phyloP scores from a whole-genome alignment of 2,329 filamentous ascomycete species.

The Nannizziopsis arthrosporioides region DNA sequence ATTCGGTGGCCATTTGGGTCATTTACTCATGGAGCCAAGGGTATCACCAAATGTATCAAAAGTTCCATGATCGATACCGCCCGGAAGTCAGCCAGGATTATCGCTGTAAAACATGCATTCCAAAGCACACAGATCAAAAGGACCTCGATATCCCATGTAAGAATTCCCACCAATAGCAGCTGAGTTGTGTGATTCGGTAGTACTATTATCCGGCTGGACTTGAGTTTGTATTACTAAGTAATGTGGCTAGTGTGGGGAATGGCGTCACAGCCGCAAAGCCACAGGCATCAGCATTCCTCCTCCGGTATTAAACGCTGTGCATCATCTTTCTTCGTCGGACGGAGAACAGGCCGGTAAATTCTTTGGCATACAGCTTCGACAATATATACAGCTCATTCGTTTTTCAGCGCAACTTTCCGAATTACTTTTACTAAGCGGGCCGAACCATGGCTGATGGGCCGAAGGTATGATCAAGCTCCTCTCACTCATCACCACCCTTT shows the following conservation, averaged over 20 bases:
- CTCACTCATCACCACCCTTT: neutral
- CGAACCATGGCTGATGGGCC: conserved; percentile 9
- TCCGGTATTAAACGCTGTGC: neutral
- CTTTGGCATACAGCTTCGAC: neutral
- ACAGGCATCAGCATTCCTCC: conserved; percentile 1
- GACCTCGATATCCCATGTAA: too few species aligned
- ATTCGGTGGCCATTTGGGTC: conserved; percentile 31
- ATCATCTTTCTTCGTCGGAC: neutral
- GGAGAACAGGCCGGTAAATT: neutral
- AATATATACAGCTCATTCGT: neutral
- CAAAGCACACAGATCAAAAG: too few species aligned
- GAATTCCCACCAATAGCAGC: too few species aligned
- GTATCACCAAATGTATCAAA: neutral
- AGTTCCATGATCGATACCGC: conserved; percentile 3
- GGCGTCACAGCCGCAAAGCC: conserved; percentile 9
- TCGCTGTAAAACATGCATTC: too few species aligned
- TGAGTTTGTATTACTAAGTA: neutral
- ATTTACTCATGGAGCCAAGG: neutral
- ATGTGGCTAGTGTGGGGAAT: neutral
- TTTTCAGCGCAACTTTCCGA: neutral
- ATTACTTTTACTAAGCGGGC: neutral
- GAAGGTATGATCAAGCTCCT: conserved; percentile 2
- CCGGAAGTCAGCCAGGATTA: neutral
- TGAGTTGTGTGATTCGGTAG: neutral
- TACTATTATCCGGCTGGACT: neutral